Conservation (phyloP, 2,329 filamentous ascomycete genomes). For the Colletotrichum sp. region DNA sequence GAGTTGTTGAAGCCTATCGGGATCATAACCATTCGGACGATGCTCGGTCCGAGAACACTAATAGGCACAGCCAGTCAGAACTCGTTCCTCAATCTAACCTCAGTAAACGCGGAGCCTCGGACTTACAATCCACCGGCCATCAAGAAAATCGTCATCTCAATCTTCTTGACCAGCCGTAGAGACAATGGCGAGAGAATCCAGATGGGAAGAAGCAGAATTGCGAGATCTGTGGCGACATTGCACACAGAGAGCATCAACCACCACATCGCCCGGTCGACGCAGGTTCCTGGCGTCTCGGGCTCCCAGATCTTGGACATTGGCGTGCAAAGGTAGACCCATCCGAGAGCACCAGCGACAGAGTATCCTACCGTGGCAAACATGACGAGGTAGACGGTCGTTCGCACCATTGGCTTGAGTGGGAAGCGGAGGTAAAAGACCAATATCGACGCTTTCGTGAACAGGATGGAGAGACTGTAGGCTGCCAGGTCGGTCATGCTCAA, state of each 20-base stretch:
- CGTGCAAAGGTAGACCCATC: slow-evolving; percentile 16
- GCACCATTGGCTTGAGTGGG: neutral
- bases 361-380: slow-evolving; percentile 14
- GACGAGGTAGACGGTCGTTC: neutral
- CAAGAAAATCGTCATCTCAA: slow-evolving; percentile 15
- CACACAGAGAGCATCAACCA: slow-evolving; percentile 18
- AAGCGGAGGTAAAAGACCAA: slow-evolving; percentile 26
- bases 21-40: slow-evolving; percentile 17
- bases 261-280: slow-evolving; percentile 16
- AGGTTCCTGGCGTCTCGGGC: neutral
- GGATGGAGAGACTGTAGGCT: slow-evolving; percentile 23
- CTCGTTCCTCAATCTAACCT: accelerated
- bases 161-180: slow-evolving; percentile 13
- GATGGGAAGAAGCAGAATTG: slow-evolving; percentile 22
- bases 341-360: slow-evolving; percentile 1
- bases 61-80: neutral
- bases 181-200: slow-evolving; percentile 13
- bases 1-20: slow-evolving; percentile 6
- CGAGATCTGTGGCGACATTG: slow-evolving; percentile 22
- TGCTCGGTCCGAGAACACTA: slow-evolving; percentile 18
- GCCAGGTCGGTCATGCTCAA: slow-evolving; percentile 17
- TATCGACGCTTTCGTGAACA: slow-evolving; percentile 26
- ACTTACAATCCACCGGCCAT: slow-evolving; percentile 22
- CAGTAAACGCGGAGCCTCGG: accelerated
- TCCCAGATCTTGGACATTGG: slow-evolving; percentile 17